Base-by-base conservation (phyloP, 805 yeast genomes). In the Myxozyma neglecta region DNA sequence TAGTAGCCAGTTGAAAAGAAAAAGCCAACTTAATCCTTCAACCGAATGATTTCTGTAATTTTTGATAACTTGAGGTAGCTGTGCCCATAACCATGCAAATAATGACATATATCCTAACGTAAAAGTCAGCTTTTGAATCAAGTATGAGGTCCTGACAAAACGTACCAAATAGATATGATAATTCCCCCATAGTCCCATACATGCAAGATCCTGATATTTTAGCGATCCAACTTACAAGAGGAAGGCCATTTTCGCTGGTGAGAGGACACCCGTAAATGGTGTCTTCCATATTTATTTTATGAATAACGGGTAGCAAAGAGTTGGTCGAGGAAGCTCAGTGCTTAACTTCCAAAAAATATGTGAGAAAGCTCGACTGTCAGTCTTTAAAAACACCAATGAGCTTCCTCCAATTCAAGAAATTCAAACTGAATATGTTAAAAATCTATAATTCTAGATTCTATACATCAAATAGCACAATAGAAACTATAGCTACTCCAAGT, bases 31-130 rank as follows among this genome's bases (percentile, higher is more conserved):
- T 24, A 87, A 77, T 2, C 92, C 92, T 18, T 83, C 89, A 4
- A 88, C 88, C 1, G 88, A 81, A 64, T 84, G 81, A 68, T 77
- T 77, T 13, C 75, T 72, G 71, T 84, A 85, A 70, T 87, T 87
- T 68, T 81, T 77, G 60, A 80, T 73, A 11, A 87, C 85, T 70
- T 87, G 93, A 0, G 92, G 92, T 16, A 85, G 70, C 72, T 87
- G 92, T 2, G 92, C 92, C 71, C 86, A 84, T 40, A 86, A 76
- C 92, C 93, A 87, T 2, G 70, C 56, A 45, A 68, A 62, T 44
- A 68, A 50, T 20, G 71, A 68, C 52, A 68, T 40, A 29, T 57
- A 54, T 32, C 68, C 69, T 63, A 32, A 49, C n/a, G 16, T 20
- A 5, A 29, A n/a, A 34, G 37, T 14, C 44, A 29, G 36, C 14